Evolutionary conservation across 164 flowering plant species (phyloP).

Genomic region (Vitis riparia): DNA sequence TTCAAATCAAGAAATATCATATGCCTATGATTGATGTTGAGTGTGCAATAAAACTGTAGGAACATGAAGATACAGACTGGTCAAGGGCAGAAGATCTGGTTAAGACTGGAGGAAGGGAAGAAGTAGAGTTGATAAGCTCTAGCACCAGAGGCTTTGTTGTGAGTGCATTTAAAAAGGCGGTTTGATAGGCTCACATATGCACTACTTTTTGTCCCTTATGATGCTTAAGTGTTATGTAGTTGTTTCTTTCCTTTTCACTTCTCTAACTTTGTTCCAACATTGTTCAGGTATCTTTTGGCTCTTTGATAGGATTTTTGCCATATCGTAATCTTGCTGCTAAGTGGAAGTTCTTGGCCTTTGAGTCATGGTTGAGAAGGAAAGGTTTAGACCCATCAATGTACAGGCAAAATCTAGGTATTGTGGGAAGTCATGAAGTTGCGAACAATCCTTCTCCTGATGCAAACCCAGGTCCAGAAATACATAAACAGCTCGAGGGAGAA

Average conservation of each 20-base stretch:
- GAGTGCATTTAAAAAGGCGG: slow-evolving; percentile 26
- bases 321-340: slow-evolving; percentile 75
- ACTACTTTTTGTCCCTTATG: not conserved
- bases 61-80: slow-evolving; percentile 73
- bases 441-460: slow-evolving; percentile 26
- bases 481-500: slow-evolving; percentile 25
- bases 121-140: slow-evolving; percentile 77
- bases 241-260: slow-evolving; percentile 6
- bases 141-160: slow-evolving; percentile 89
- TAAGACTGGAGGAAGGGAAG: slow-evolving; percentile 51
- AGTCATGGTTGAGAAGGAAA: slow-evolving; percentile 84
- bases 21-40: slow-evolving; percentile 11
- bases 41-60: slow-evolving; percentile 27
- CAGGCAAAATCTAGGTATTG: slow-evolving; percentile 59
- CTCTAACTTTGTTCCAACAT: slow-evolving; percentile 10
- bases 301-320: slow-evolving; percentile 87
- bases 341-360: slow-evolving; percentile 92
- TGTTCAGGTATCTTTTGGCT: slow-evolving; percentile 79
- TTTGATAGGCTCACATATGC: not conserved
- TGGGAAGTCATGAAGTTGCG: slow-evolving; percentile 45
- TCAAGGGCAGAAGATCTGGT: slow-evolving; percentile 54
- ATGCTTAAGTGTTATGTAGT: not conserved
- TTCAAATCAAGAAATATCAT: not conserved
- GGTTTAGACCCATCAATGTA: slow-evolving; percentile 74
- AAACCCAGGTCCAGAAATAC: slow-evolving; percentile 20